phyloP scores from a whole-genome alignment of 2,329 filamentous ascomycete species.

The Hansfordia pulvinata region DNA sequence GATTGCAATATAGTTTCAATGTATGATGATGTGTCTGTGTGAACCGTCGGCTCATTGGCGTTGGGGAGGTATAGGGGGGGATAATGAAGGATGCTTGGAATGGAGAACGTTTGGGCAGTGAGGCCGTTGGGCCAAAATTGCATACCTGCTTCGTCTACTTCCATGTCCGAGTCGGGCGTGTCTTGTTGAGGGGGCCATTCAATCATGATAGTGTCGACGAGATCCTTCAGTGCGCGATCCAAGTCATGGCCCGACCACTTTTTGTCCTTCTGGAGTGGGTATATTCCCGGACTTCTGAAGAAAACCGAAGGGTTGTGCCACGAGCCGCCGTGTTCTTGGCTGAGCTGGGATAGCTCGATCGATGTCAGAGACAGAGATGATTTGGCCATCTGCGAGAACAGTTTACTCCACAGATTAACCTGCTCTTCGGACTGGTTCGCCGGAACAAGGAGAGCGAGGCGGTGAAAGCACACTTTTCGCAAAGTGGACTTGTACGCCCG shows the following conservation, averaged over 20 bases:
- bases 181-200: conserved; percentile 2
- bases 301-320: background rate
- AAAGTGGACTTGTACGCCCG: conserved; percentile 29
- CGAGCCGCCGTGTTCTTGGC: conserved; percentile 6
- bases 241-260: conserved; percentile 19
- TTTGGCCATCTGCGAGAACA: conserved; percentile 21
- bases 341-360: conserved; percentile 17
- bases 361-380: conserved; percentile 18
- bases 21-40: too few relatives aligned
- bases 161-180: background rate
- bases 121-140: too few relatives aligned
- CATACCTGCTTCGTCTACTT: too few relatives aligned
- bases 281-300: background rate
- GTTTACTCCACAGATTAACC: conserved; percentile 22
- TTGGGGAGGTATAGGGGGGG: too few relatives aligned
- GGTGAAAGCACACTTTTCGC: conserved; percentile 29
- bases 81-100: too few relatives aligned
- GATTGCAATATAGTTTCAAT: too few relatives aligned
- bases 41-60: too few relatives aligned
- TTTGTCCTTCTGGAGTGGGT: background rate
- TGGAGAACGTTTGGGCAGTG: too few relatives aligned
- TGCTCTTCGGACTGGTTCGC: conserved; percentile 4
- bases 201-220: conserved; percentile 7
- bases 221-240: conserved; percentile 18
- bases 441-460: conserved; percentile 16